Base-by-base conservation (phyloP, 202 grass and related monocot species). In the Bolboschoenoplectus hybrid region DNA sequence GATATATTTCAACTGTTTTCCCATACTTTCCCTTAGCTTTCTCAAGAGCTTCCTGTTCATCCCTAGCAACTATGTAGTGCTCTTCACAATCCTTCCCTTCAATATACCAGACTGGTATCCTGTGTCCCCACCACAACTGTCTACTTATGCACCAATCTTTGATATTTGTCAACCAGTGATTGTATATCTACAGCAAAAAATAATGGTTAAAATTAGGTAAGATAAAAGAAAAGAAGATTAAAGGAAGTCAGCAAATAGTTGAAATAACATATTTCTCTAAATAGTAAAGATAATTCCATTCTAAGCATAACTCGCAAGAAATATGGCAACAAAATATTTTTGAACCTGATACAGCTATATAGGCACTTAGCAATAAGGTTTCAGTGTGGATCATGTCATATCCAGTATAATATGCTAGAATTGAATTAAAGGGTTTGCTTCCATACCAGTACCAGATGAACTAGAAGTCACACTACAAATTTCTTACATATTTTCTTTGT, bases 111-210 rank as follows among this genome's bases (percentile, higher is more conserved):
- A 95, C 96, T 70, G 96, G 96, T 89, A 98, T 98, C 41, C 91
- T 87, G 85, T 98, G 96, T 56, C 96, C 96, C 96, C 96, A 98
- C 96, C 96, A 98, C 75, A 98, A 81, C 84, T 98, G 96, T 89
- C 93, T 95, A 87, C 96, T 98, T 87, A 98, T 98, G 85, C 93
- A 98, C 96, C 96, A 98, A 87, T 98, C 96, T 51, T 98, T 98
- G 85, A 98, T 98, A 91, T 98, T 94, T 68, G 96, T 98, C 91
- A 98, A 85, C 96, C 96, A 98, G 83, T 98, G 92, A 87, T 95
- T 98, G 89, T 98, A 98, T 89, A 90, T 95, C 96, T 98, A 91
- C 81, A 89, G 65, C n/a, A 76, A 69, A 68, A 35, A 56, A 74
- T 85, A 50, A 74, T 71, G 17, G 45, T 43, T 56, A 67, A 68